Percentiles rank a stretch among this genome's conserved stretches.
Evolutionary conservation across 441 rosid genomes (phyloP).

Genomic region (Pelargonium exstipulatum): DNA sequence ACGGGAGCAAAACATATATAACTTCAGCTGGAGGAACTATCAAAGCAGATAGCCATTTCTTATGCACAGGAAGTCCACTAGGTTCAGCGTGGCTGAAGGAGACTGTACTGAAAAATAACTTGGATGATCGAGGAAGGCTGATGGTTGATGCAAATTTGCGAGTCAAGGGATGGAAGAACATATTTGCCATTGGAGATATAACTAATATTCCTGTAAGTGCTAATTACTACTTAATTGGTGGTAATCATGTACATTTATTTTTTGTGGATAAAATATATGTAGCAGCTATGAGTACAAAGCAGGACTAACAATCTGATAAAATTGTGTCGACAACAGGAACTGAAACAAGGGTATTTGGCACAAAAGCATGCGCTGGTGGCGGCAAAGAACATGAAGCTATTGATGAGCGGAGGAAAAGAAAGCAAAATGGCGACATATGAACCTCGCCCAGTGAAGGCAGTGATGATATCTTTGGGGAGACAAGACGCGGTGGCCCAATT

Average conservation of each 20-base stretch:
- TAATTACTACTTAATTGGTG: background rate
- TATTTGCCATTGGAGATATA: conserved; percentile 70
- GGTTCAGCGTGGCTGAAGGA: conserved; percentile 59
- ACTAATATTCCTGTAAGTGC: conserved; percentile 56
- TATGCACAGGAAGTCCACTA: conserved; percentile 56
- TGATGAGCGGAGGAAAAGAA: conserved; percentile 49
- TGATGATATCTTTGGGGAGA: conserved; percentile 69
- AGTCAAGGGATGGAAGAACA: conserved; percentile 43
- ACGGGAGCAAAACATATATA: conserved; percentile 33
- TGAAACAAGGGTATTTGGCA: conserved; percentile 74
- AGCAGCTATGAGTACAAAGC: no score
- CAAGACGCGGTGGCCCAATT: conserved; percentile 75
- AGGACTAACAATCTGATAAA: background rate
- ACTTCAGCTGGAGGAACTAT: conserved; percentile 56
- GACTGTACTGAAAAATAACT: conserved; percentile 39
- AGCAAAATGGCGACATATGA: conserved; percentile 49
- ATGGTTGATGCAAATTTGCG: conserved; percentile 61
- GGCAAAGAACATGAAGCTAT: conserved; percentile 57
- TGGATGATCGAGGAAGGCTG: conserved; percentile 57
- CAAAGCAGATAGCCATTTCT: conserved; percentile 61
- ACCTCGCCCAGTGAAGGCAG: conserved; percentile 44
- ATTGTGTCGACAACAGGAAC: conserved; percentile 47
- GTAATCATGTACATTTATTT: no score
- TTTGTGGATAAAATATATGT: no score
- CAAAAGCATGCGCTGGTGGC: conserved; percentile 51